Percentiles rank a stretch among this genome's conserved stretches.
These are phyloP conservation scores for Neurospora tetrasperma DNA, from an alignment of 495 filamentous ascomycete genomes.

Conservation along the genomic window DNA sequence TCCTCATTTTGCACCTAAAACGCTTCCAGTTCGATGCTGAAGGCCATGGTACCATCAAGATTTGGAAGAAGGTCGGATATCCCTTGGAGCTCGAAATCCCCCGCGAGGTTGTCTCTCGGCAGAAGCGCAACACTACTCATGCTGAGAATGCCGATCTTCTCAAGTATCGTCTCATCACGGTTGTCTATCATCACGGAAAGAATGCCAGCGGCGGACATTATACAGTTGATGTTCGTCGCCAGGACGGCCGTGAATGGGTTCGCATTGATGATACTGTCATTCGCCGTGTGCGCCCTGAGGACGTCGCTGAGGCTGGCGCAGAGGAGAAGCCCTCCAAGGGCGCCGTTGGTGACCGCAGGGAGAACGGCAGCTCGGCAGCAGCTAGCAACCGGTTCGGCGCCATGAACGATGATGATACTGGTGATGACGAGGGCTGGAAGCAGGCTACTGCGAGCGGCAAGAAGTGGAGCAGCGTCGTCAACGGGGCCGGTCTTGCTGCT, in stretches of 20 bases:
- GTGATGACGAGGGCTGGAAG: slow-evolving; percentile 69
- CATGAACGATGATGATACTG: slow-evolving; percentile 57
- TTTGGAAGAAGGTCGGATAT: slow-evolving; percentile 97
- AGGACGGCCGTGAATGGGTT: slow-evolving; percentile 91
- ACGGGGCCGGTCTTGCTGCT: slow-evolving; percentile 37
- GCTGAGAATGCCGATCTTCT: slow-evolving; percentile 53
- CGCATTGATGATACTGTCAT: slow-evolving; percentile 91
- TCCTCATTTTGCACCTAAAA: slow-evolving; percentile 91
- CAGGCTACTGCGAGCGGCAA: slow-evolving; percentile 61
- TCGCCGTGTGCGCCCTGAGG: slow-evolving; percentile 72
- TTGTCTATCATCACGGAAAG: slow-evolving; percentile 96
- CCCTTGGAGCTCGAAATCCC: slow-evolving; percentile 91
- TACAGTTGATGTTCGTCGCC: slow-evolving; percentile 88
- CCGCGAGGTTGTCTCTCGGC: slow-evolving; percentile 75
- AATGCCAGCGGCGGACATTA: slow-evolving; percentile 93
- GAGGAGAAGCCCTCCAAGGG: slow-evolving; percentile 67
- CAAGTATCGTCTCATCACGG: slow-evolving; percentile 76
- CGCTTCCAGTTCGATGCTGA: slow-evolving; percentile 90
- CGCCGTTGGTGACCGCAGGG: slow-evolving; percentile 33
- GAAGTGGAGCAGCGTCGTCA: slow-evolving; percentile 58
- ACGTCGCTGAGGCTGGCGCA: slow-evolving; percentile 78
- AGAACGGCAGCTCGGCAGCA: slow-evolving; percentile 13
- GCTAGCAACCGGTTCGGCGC: slow-evolving; percentile 57
- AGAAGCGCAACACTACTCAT: slow-evolving; percentile 53
- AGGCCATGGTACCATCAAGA: slow-evolving; percentile 84